Evolutionary conservation across 2,329 filamentous ascomycete species (phyloP), one percentile per base, ranked within the genome.

Genomic region (Colletotrichum filicis): DNA sequence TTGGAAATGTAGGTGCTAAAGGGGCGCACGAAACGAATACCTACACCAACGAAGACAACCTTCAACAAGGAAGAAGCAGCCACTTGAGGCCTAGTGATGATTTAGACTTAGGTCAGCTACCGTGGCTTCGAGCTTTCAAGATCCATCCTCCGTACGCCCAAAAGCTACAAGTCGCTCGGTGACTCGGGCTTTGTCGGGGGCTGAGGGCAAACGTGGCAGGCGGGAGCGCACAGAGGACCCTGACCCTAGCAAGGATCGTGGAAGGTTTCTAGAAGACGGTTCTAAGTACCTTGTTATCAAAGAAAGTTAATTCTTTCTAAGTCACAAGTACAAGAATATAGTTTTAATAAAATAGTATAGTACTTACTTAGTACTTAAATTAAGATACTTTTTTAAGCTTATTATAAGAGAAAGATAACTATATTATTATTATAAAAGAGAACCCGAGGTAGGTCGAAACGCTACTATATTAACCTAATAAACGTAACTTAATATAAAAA

Each of bases 261-360:
- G 71, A 74, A 74, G 62, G 57, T 42, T 72, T 74, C 71, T 62
- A 72, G 71, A 74, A 71, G 70, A 70, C 60, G 46, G 70, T 65
- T 70, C 60, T n/a, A n/a, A n/a, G n/a, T n/a, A n/a, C n/a, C n/a
- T n/a, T n/a, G n/a, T n/a, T n/a, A n/a, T n/a, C n/a, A n/a, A n/a
- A n/a, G n/a, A n/a, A n/a, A n/a, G n/a, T n/a, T n/a, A n/a, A n/a
- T n/a, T n/a, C n/a, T n/a, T n/a, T n/a, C n/a, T n/a, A n/a, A n/a
- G n/a, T n/a, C n/a, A n/a, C n/a, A n/a, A n/a, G n/a, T n/a, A n/a
- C n/a, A n/a, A n/a, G n/a, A n/a, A n/a, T n/a, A n/a, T n/a, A n/a
- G n/a, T n/a, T n/a, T n/a, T n/a, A n/a, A n/a, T n/a, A n/a, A n/a
- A n/a, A n/a, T n/a, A n/a, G n/a, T n/a, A n/a, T n/a, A n/a, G n/a